Percentiles rank a stretch among this genome's conserved stretches.
These are phyloP conservation scores for Ophiostoma ulmi DNA, from an alignment of 2,329 filamentous ascomycete species.

Conservation along the genomic window DNA sequence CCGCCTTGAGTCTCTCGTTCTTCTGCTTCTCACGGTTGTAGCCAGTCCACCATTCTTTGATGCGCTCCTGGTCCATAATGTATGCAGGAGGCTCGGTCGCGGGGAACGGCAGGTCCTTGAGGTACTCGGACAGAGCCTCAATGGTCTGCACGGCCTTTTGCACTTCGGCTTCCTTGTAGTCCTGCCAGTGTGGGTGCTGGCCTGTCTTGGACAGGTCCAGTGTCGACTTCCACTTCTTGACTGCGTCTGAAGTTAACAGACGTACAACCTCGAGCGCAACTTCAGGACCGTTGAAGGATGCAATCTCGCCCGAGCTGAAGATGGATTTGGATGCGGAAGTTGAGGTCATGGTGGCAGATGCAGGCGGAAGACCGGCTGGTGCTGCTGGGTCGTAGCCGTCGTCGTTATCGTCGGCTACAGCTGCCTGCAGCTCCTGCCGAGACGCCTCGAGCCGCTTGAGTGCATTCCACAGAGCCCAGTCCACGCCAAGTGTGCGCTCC, in stretches of 20 bases:
- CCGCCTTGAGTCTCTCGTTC: conserved; percentile 34
- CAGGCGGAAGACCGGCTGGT: neutral
- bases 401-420: conserved; percentile 19
- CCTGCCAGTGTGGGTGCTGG: conserved; percentile 30
- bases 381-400: conserved; percentile 17
- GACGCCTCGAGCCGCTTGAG: conserved; percentile 18
- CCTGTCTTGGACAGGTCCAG: conserved; percentile 37
- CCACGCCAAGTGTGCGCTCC: conserved; percentile 26
- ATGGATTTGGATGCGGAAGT: neutral
- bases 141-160: conserved; percentile 42
- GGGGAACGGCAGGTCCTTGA: conserved; percentile 46
- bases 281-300: conserved; percentile 28
- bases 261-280: conserved; percentile 39
- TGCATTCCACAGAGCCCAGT: conserved; percentile 27
- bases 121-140: conserved; percentile 39
- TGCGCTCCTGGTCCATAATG: conserved; percentile 44
- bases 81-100: conserved; percentile 49
- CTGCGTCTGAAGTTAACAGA: conserved; percentile 42
- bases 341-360: neutral
- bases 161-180: conserved; percentile 41
- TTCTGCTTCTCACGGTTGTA: conserved; percentile 37
- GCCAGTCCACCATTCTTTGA: conserved; percentile 51
- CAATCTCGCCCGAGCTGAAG: neutral
- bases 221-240: conserved; percentile 41
- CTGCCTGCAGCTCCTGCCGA: conserved; percentile 17